Conservation (phyloP, 352 stramenopile genomes). For the Phytophthora agathidicida region DNA sequence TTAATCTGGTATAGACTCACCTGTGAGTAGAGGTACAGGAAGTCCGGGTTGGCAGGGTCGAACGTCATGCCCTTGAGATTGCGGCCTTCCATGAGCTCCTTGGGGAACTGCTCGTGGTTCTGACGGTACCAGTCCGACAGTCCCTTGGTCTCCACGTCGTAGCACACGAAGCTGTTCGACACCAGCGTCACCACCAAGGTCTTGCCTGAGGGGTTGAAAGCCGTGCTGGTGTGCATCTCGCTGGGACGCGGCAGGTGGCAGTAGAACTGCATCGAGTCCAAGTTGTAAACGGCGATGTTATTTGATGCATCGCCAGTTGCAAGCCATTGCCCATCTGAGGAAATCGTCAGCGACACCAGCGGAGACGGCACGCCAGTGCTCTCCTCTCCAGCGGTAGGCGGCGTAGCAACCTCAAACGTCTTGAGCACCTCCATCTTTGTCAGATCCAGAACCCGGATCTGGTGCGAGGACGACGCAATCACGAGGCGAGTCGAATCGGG, state of each 20-base stretch:
- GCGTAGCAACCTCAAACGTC: constrained; percentile 59
- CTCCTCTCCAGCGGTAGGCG: constrained; percentile 12
- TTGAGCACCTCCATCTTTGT: constrained; percentile 78
- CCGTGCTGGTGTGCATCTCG: constrained; percentile 82
- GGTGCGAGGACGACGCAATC: constrained; percentile 65
- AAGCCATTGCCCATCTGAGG: constrained; percentile 83
- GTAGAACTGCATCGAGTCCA: constrained; percentile 89
- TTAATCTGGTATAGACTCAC: constrained; percentile 86
- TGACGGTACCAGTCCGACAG: constrained; percentile 77
- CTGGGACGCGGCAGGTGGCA: constrained; percentile 62
- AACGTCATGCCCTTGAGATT: constrained; percentile 86
- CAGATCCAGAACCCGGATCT: constrained; percentile 77
- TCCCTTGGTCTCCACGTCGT: constrained; percentile 84
- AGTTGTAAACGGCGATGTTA: constrained; percentile 81
- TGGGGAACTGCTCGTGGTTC: constrained; percentile 73
- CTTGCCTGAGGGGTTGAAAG: constrained; percentile 78
- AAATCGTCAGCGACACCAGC: constrained; percentile 77
- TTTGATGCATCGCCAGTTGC: constrained; percentile 70
- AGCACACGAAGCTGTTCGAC: constrained; percentile 87
- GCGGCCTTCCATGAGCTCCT: constrained; percentile 72
- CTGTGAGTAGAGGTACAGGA: constrained; percentile 83
- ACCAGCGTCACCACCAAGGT: constrained; percentile 82
- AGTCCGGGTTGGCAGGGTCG: constrained; percentile 75
- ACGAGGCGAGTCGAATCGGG: constrained; percentile 80
- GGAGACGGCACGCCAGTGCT: constrained; percentile 34